A percentile compares a stretch with the other conserved stretches of the same genome.
Conservation (phyloP, 1,284 basidiomycete genomes). For the Termitomyces sp. region DNA sequence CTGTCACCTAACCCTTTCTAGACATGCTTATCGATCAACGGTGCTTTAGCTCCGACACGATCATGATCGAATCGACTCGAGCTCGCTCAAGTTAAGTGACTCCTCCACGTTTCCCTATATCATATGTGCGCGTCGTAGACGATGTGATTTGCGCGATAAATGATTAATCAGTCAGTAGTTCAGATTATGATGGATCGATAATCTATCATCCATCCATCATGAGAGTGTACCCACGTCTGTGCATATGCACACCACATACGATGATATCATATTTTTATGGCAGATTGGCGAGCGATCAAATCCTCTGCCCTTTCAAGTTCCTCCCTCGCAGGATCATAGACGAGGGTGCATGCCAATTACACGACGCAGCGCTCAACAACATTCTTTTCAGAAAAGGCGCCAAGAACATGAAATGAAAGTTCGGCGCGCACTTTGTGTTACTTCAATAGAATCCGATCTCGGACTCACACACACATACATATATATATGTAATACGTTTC, state of each 20-base stretch:
- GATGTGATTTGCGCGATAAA: not conserved
- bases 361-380: not conserved
- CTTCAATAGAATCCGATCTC: not conserved
- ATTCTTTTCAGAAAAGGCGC: not conserved
- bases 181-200: not conserved
- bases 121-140: not conserved
- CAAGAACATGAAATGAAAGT: too few relatives aligned
- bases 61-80: not conserved
- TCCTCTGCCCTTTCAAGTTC: not conserved
- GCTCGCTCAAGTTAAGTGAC: too few relatives aligned
- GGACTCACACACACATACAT: not conserved
- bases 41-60: not conserved
- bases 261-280: too few relatives aligned
- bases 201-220: not conserved
- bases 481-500: too few relatives aligned
- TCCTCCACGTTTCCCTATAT: too few relatives aligned
- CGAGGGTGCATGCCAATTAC: not conserved
- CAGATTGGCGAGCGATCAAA: not conserved
- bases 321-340: not conserved
- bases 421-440: not conserved
- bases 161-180: not conserved
- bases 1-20: not conserved
- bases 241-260: not conserved
- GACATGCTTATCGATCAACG: not conserved
- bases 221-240: not conserved